These are phyloP conservation scores for Dryadomyces quercus-mongolicae DNA, from an alignment of 2,329 filamentous ascomycete genomes.

Conservation along the genomic window DNA sequence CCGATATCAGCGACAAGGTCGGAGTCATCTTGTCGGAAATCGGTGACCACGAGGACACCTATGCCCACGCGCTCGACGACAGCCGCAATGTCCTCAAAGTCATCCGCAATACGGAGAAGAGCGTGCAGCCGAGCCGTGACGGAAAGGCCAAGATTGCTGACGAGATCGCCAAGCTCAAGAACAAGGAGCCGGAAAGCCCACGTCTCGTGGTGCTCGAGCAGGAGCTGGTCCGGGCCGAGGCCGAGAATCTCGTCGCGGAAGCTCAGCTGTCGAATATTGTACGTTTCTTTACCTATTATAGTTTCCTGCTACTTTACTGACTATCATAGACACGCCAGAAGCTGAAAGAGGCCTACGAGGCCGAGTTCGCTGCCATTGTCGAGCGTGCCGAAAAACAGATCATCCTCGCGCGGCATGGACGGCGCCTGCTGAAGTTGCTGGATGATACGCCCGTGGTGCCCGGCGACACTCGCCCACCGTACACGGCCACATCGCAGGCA, in stretches of 20 bases:
- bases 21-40: slow-evolving; percentile 86
- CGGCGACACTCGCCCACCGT: slow-evolving; percentile 63
- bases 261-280: slow-evolving; percentile 93
- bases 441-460: slow-evolving; percentile 86
- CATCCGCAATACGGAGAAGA: slow-evolving; percentile 90
- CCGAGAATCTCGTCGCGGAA: slow-evolving; percentile 90
- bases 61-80: slow-evolving; percentile 79
- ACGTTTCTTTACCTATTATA: slow-evolving; percentile 22
- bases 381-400: slow-evolving; percentile 96
- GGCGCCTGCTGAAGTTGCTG: slow-evolving; percentile 69
- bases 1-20: slow-evolving; percentile 89
- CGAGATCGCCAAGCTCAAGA: slow-evolving; percentile 83
- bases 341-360: slow-evolving; percentile 85
- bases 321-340: slow-evolving; percentile 73
- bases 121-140: slow-evolving; percentile 84
- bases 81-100: slow-evolving; percentile 73
- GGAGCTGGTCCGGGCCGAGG: slow-evolving; percentile 90
- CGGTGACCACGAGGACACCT: slow-evolving; percentile 84
- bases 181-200: slow-evolving; percentile 78
- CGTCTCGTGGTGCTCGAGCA: slow-evolving; percentile 81
- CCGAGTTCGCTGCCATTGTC: slow-evolving; percentile 81
- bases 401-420: slow-evolving; percentile 82
- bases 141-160: slow-evolving; percentile 79
- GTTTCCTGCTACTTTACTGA: neutral
- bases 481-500: slow-evolving; percentile 53